These are phyloP conservation scores for Parafenestella ontariensis DNA, from an alignment of 2,329 filamentous ascomycete species.

Conservation along the genomic window DNA sequence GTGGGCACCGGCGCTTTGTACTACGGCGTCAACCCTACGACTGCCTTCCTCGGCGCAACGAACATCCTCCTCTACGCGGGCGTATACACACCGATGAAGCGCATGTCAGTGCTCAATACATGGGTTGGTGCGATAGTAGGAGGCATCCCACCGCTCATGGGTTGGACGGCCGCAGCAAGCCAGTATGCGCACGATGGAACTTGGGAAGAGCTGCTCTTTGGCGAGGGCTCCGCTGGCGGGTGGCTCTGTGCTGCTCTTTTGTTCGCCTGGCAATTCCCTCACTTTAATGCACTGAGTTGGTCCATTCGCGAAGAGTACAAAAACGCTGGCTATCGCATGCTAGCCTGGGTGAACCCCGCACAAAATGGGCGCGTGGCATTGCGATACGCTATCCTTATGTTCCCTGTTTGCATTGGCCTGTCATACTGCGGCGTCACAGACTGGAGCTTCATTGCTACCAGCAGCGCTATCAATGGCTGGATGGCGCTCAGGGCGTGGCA, in stretches of 20 bases:
- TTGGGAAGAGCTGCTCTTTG: slow-evolving; percentile 80
- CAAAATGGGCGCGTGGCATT: slow-evolving; percentile 87
- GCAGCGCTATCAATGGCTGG: slow-evolving; percentile 84
- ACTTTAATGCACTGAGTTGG: slow-evolving; percentile 95
- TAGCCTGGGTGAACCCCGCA: slow-evolving; percentile 85
- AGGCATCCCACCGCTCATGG: slow-evolving; percentile 94
- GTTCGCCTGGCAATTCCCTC: slow-evolving; percentile 97
- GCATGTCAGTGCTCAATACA: slow-evolving; percentile 84
- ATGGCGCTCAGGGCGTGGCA: slow-evolving; percentile 77
- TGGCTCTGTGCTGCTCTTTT: slow-evolving; percentile 87
- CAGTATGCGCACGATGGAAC: slow-evolving; percentile 72
- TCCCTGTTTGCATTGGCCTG: slow-evolving; percentile 83
- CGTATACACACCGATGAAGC: slow-evolving; percentile 91
- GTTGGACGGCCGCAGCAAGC: slow-evolving; percentile 93
- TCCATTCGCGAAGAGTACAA: slow-evolving; percentile 89
- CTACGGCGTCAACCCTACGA: slow-evolving; percentile 92
- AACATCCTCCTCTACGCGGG: slow-evolving; percentile 93
- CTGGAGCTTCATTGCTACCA: slow-evolving; percentile 82
- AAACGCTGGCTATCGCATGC: slow-evolving; percentile 70
- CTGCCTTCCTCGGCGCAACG: slow-evolving; percentile 79
- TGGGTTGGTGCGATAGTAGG: slow-evolving; percentile 95
- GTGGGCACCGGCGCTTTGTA: slow-evolving; percentile 77
- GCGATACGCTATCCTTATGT: slow-evolving; percentile 83
- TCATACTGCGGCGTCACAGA: slow-evolving; percentile 84
- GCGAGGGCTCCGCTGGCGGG: slow-evolving; percentile 73